phyloP scores from a whole-genome alignment of 139 green algal species.

The Picochlorum sp. region DNA sequence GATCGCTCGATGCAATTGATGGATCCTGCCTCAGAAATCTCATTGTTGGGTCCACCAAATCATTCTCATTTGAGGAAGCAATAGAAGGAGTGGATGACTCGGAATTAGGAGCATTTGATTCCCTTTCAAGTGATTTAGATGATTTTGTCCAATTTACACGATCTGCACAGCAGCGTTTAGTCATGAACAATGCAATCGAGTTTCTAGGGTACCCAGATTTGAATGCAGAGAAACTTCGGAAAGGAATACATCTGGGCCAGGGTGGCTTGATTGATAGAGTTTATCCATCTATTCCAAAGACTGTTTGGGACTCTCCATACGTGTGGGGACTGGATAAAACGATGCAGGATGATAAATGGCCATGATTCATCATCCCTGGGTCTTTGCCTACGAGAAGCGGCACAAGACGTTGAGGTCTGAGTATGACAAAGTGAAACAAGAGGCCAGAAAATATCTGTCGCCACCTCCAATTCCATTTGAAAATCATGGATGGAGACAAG shows the following conservation, averaged over 20 bases:
- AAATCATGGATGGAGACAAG: neutral
- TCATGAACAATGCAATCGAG: constrained; percentile 14
- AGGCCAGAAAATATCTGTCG: neutral
- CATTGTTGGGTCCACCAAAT: constrained; percentile 12
- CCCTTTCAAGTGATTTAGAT: neutral
- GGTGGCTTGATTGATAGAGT: constrained; percentile 3
- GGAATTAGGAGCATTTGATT: neutral
- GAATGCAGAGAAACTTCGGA: constrained; percentile 1
- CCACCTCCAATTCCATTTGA: neutral
- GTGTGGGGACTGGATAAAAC: neutral
- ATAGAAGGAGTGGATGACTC: neutral
- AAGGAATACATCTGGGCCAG: constrained; percentile 7
- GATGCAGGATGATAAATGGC: neutral
- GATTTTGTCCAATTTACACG: constrained; percentile 6
- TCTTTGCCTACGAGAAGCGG: constrained; percentile 2
- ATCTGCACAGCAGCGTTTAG: neutral
- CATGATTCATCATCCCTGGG: constrained; percentile 6
- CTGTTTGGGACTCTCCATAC: neutral
- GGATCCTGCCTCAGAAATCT: constrained; percentile 21
- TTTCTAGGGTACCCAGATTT: constrained; percentile 7
- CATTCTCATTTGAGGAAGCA: neutral
- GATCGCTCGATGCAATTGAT: constrained; percentile 3
- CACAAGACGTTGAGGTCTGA: neutral
- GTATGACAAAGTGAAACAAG: neutral
- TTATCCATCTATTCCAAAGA: neutral